These are phyloP conservation scores for Russula sp. DNA, from an alignment of 768 basidiomycete species.

Conservation along the genomic window DNA sequence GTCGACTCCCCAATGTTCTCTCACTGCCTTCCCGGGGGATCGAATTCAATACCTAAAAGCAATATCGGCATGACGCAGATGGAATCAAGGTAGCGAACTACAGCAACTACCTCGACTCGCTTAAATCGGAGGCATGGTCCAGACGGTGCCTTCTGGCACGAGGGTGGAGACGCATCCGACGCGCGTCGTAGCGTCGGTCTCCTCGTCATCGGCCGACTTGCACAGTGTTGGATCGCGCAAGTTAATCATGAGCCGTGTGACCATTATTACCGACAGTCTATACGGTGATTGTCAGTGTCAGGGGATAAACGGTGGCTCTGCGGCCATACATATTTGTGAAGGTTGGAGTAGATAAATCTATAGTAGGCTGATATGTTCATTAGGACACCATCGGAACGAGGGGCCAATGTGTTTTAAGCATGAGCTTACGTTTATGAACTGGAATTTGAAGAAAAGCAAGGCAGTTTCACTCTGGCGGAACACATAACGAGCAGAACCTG, in stretches of 20 bases:
- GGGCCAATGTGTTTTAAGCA: background rate
- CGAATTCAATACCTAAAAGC: background rate
- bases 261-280: conserved; percentile 17
- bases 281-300: background rate
- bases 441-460: background rate
- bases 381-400: background rate
- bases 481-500: background rate
- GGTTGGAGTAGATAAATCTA: background rate
- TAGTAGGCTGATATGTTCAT: background rate
- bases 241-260: conserved; percentile 21
- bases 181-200: background rate
- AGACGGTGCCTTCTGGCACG: background rate
- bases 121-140: background rate
- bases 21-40: background rate
- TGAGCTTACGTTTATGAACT: background rate
- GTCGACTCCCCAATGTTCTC: background rate
- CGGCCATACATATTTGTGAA: conserved; percentile 16
- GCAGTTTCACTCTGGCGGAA: background rate
- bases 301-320: background rate
- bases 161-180: conserved; percentile 6
- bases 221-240: conserved; percentile 13
- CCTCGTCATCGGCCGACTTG: background rate
- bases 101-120: background rate
- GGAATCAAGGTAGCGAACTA: background rate
- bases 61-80: background rate